phyloP scores from a whole-genome alignment of 2,329 filamentous ascomycete genomes.

The Alternaria infectoria region DNA sequence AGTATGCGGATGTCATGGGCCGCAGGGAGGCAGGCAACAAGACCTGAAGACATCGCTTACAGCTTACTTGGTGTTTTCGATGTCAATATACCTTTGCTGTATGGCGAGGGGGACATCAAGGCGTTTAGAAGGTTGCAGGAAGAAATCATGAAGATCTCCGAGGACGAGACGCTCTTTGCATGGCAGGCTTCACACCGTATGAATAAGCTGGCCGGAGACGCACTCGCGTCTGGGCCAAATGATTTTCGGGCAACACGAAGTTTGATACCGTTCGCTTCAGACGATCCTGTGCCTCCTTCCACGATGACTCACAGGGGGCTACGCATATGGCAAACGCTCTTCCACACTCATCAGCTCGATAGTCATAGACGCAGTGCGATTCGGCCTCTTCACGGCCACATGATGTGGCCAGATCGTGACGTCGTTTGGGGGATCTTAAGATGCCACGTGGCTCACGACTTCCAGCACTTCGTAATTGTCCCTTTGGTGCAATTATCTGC shows the following conservation, averaged over 20 bases:
- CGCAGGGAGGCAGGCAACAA: constrained; percentile 18
- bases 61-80: constrained; percentile 28
- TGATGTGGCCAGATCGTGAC: not conserved
- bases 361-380: not conserved
- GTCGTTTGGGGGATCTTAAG: not conserved
- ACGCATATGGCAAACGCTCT: constrained; percentile 12
- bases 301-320: constrained; percentile 21
- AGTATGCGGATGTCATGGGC: constrained; percentile 32
- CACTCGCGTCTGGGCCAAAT: constrained; percentile 13
- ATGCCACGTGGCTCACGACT: not conserved
- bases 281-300: constrained; percentile 13
- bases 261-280: constrained; percentile 12
- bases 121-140: constrained; percentile 26
- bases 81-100: constrained; percentile 24
- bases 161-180: constrained; percentile 27
- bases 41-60: constrained; percentile 30
- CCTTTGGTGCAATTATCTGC: not conserved
- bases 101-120: constrained; percentile 24
- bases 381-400: not conserved
- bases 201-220: constrained; percentile 1
- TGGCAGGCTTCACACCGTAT: constrained; percentile 5
- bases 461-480: not conserved
- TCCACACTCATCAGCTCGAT: not conserved
- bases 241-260: constrained; percentile 15
- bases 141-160: constrained; percentile 31